These are phyloP conservation scores for Malbranchea zuffiana DNA, from an alignment of 2,329 filamentous ascomycete species.

Conservation along the genomic window DNA sequence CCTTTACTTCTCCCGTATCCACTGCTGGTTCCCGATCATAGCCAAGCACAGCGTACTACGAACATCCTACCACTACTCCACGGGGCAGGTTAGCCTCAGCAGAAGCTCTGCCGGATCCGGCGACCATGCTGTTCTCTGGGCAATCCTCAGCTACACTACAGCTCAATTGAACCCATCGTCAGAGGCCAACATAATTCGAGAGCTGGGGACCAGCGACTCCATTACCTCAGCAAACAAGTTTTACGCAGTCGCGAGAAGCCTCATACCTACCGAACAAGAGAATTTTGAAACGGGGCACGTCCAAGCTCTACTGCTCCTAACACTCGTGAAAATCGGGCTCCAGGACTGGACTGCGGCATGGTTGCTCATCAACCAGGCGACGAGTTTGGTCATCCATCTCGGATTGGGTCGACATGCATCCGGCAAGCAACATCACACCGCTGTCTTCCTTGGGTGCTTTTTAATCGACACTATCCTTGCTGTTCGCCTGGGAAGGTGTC, in stretches of 20 bases:
- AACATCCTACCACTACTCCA: slow-evolving; percentile 45
- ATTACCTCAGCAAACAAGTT: slow-evolving; percentile 23
- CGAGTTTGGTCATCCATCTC: slow-evolving; percentile 37
- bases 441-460: slow-evolving; percentile 43
- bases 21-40: slow-evolving; percentile 50
- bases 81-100: slow-evolving; percentile 27
- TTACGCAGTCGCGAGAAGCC: slow-evolving; percentile 26
- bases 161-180: slow-evolving; percentile 21
- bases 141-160: slow-evolving; percentile 34
- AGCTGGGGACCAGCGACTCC: slow-evolving; percentile 5
- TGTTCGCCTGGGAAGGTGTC: slow-evolving; percentile 34
- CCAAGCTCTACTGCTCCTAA: slow-evolving; percentile 36
- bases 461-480: slow-evolving; percentile 44
- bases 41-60: slow-evolving; percentile 48
- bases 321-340: slow-evolving; percentile 40
- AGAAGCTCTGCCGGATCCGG: slow-evolving; percentile 26
- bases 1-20: slow-evolving; percentile 47
- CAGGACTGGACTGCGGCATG: slow-evolving; percentile 42
- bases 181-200: slow-evolving; percentile 1
- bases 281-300: slow-evolving; percentile 34
- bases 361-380: slow-evolving; percentile 43
- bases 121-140: slow-evolving; percentile 36
- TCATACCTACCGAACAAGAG: slow-evolving; percentile 32
- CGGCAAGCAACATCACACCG: slow-evolving; percentile 21
- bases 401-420: slow-evolving; percentile 18